Conservation (phyloP, 495 filamentous ascomycete species). For the Venustampulla echinocandica region DNA sequence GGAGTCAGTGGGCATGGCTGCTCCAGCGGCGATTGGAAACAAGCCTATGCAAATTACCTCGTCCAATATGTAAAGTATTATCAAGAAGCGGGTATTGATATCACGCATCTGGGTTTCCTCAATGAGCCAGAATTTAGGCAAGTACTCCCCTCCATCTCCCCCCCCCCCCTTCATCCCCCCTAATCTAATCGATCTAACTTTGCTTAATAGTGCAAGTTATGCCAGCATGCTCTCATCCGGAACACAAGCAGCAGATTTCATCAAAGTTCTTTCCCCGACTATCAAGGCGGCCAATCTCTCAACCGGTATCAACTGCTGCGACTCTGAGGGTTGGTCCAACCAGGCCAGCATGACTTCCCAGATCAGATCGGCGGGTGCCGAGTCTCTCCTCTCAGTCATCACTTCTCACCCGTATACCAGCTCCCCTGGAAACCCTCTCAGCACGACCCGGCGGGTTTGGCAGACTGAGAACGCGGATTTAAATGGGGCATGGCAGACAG, state of each 20-base stretch:
- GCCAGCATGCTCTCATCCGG: conserved; percentile 36
- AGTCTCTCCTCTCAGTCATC: conserved; percentile 31
- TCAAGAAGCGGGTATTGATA: conserved; percentile 36
- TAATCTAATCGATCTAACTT: no score
- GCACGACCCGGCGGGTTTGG: conserved; percentile 35
- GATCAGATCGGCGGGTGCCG: conserved; percentile 29
- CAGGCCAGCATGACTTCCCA: conserved; percentile 31
- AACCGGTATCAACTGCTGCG: conserved; percentile 41
- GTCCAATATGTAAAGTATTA: conserved; percentile 45
- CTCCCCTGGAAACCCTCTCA: conserved; percentile 28
- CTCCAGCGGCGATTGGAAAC: conserved; percentile 42
- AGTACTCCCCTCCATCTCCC: not conserved
- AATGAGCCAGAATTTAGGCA: conserved; percentile 26
- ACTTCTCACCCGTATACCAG: conserved; percentile 42
- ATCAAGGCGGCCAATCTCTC: conserved; percentile 32
- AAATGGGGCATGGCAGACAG: conserved; percentile 32
- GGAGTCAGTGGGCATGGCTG: conserved; percentile 38
- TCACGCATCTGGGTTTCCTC: conserved; percentile 41
- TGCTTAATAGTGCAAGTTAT: conserved; percentile 33
- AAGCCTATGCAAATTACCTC: conserved; percentile 48
- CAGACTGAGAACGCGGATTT: conserved; percentile 45
- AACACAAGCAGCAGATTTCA: conserved; percentile 45
- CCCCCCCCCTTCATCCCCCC: no score
- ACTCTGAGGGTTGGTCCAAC: conserved; percentile 39
- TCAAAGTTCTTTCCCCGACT: conserved; percentile 38